phyloP scores from a whole-genome alignment of 2,329 filamentous ascomycete genomes.

The Trichoderma endophyticum region DNA sequence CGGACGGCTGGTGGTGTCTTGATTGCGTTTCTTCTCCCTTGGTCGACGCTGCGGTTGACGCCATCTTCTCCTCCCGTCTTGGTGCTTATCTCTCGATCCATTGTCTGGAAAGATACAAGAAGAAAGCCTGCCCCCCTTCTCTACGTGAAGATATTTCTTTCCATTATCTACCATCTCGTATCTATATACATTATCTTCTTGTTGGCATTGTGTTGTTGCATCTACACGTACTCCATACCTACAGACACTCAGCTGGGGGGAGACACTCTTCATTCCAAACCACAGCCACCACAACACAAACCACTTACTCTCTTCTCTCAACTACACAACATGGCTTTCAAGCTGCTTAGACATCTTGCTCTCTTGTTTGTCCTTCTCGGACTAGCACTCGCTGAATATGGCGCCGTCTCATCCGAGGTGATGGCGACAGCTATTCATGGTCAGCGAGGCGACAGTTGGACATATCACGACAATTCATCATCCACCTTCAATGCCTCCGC shows the following conservation, averaged over 20 bases:
- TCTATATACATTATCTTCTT: neutral
- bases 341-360: neutral
- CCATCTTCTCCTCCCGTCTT: neutral
- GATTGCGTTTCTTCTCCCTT: conserved; percentile 8
- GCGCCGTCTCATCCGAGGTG: neutral
- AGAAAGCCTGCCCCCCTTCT: neutral
- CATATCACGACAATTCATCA: conserved; percentile 49
- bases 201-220: neutral
- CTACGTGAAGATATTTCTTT: neutral
- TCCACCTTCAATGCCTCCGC: conserved; percentile 25
- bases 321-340: conserved; percentile 4
- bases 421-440: neutral
- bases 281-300: neutral
- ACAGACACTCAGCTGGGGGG: neutral
- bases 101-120: neutral
- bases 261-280: neutral
- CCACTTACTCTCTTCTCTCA: neutral
- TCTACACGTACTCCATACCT: neutral
- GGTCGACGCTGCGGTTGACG: neutral
- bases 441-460: conserved; percentile 23
- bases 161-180: neutral
- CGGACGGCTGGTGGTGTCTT: neutral
- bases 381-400: conserved; percentile 3
- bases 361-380: conserved; percentile 13
- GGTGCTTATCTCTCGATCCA: neutral